These are phyloP conservation scores for Eimeria tenella DNA, from an alignment of 169 alveolate species.

Conservation along the genomic window DNA sequence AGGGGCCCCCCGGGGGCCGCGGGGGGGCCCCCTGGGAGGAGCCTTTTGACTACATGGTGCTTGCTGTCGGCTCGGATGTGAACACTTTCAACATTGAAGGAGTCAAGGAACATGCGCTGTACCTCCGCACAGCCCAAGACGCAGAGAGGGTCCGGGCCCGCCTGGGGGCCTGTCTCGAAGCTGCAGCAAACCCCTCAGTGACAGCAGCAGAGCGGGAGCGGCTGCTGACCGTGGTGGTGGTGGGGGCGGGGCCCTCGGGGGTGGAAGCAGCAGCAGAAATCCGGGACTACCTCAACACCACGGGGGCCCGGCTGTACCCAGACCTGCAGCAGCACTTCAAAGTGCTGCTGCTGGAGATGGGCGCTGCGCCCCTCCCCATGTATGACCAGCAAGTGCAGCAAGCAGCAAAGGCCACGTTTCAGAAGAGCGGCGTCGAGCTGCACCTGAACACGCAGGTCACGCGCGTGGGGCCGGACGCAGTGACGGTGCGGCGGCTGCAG, in stretches of 20 bases:
- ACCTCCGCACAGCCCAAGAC: slow-evolving; percentile 77
- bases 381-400: slow-evolving; percentile 6
- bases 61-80: slow-evolving; percentile 80
- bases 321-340: slow-evolving; percentile 3
- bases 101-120: slow-evolving; percentile 76
- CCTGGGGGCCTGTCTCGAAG: slow-evolving; percentile 59
- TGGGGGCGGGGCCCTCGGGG: slow-evolving; percentile 84
- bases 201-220: slow-evolving; percentile 69
- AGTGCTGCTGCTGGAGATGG: slow-evolving; percentile 72
- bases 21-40: slow-evolving; percentile 61
- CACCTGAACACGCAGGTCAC: slow-evolving; percentile 19
- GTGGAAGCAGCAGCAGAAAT: slow-evolving; percentile 82
- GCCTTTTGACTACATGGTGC: slow-evolving; percentile 77
- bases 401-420: not conserved
- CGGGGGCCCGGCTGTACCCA: slow-evolving; percentile 43
- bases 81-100: slow-evolving; percentile 79
- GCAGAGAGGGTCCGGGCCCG: slow-evolving; percentile 66
- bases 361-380: slow-evolving; percentile 58
- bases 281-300: slow-evolving; percentile 66
- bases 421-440: slow-evolving; percentile 30
- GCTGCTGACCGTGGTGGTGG: slow-evolving; percentile 80
- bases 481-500: not conserved
- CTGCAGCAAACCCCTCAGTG: slow-evolving; percentile 57
- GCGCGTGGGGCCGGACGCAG: not conserved
- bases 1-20: not conserved